phyloP scores from a whole-genome alignment of 306 rosid genomes.

The Prunus mongolica region DNA sequence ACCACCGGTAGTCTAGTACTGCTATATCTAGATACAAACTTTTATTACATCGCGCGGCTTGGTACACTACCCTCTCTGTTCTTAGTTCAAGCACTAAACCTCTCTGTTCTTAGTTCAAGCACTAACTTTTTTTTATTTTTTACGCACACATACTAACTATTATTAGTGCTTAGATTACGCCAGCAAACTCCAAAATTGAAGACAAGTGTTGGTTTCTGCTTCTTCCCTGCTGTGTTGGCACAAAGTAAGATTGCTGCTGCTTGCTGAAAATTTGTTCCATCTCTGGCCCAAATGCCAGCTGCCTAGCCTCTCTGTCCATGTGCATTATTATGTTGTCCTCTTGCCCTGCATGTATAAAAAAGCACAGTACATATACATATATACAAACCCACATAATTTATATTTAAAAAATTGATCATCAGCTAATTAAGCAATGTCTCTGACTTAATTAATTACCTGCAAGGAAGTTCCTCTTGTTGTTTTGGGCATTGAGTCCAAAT shows the following conservation, averaged over 20 bases:
- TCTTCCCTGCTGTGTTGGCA: neutral
- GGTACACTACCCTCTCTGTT: neutral
- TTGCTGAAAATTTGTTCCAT: slow-evolving; percentile 26
- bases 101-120: neutral
- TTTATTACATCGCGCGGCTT: neutral
- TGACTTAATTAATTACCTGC: slow-evolving; percentile 22
- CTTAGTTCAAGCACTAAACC: too few relatives aligned
- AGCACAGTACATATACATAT: neutral
- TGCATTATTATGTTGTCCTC: slow-evolving; percentile 14
- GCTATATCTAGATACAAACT: neutral
- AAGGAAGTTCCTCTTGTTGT: slow-evolving; percentile 25
- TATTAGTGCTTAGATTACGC: neutral
- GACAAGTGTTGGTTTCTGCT: neutral
- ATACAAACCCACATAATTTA: too few relatives aligned
- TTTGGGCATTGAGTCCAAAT: slow-evolving; percentile 26
- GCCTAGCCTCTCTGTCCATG: slow-evolving; percentile 29
- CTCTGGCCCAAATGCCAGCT: slow-evolving; percentile 26
- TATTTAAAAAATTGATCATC: too few relatives aligned
- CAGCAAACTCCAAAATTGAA: slow-evolving; percentile 13
- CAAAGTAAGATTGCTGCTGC: slow-evolving; percentile 22
- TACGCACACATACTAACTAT: neutral
- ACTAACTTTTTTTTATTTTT: neutral
- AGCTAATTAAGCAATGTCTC: too few relatives aligned
- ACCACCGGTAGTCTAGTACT: neutral
- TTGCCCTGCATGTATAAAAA: neutral